Conservation (phyloP, 345 rosid species). For the Pugionium dolabratum region DNA sequence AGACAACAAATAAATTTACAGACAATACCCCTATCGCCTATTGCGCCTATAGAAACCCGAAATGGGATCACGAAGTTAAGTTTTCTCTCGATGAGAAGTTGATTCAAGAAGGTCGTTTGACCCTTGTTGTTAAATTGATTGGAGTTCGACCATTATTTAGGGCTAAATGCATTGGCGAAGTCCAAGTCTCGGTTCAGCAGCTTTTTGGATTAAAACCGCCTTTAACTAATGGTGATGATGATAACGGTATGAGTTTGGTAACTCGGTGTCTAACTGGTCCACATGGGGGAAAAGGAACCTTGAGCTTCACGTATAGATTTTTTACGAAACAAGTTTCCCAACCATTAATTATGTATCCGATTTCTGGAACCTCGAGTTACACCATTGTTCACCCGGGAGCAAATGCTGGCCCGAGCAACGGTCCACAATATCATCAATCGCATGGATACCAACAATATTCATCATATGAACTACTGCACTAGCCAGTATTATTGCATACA, state of each 20-base stretch:
- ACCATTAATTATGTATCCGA: too few relatives aligned
- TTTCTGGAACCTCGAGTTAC: too few relatives aligned
- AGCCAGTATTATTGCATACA: not conserved
- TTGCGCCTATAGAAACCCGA: conserved; percentile 52
- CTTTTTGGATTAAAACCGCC: conserved; percentile 29
- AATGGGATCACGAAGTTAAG: conserved; percentile 58
- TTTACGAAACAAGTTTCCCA: not conserved
- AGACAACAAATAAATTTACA: conserved; percentile 32
- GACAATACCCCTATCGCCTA: conserved; percentile 42
- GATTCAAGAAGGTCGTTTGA: conserved; percentile 46
- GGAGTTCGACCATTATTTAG: conserved; percentile 51
- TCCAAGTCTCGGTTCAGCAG: conserved; percentile 60
- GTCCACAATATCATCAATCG: conserved; percentile 12
- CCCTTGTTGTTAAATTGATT: conserved; percentile 48
- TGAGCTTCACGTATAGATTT: not conserved
- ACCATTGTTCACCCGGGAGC: too few relatives aligned
- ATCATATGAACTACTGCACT: not conserved
- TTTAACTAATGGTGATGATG: conserved; percentile 9
- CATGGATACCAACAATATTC: conserved; percentile 32
- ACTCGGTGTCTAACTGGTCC: conserved; percentile 46
- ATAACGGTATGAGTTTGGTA: conserved; percentile 32
- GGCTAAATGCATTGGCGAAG: conserved; percentile 62
- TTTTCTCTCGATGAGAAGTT: conserved; percentile 49
- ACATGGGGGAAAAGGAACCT: not conserved
- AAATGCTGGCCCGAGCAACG: too few relatives aligned